Evolutionary conservation across 495 filamentous ascomycete species (phyloP).

Genomic region (Darksidea phi): DNA sequence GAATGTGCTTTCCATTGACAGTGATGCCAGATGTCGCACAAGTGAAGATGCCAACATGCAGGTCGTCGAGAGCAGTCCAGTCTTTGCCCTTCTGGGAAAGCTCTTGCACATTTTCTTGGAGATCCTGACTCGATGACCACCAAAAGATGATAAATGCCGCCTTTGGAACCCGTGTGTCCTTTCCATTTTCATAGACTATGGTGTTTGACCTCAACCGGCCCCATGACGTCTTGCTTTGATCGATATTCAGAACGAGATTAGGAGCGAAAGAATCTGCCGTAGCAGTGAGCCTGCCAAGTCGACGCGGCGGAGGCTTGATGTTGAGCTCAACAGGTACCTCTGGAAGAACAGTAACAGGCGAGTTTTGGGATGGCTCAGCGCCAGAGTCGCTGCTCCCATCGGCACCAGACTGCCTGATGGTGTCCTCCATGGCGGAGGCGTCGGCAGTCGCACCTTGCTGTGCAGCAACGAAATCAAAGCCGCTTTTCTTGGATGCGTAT

Average conservation of each 20-base stretch:
- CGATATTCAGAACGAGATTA: constrained; percentile 61
- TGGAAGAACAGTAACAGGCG: neutral
- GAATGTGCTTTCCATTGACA: constrained; percentile 65
- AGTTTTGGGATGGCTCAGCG: neutral
- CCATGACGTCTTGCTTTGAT: constrained; percentile 67
- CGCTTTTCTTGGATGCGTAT: constrained; percentile 41
- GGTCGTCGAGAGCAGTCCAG: constrained; percentile 54
- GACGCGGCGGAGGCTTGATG: constrained; percentile 45
- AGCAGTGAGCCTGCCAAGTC: constrained; percentile 48
- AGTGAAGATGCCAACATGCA: constrained; percentile 68
- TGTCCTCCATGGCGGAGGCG: constrained; percentile 10
- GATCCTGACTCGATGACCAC: constrained; percentile 56
- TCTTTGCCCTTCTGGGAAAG: constrained; percentile 55
- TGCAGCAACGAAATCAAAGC: constrained; percentile 36
- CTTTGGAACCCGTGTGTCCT: constrained; percentile 72
- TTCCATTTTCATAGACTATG: constrained; percentile 55
- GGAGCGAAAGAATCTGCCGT: constrained; percentile 49
- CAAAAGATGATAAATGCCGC: constrained; percentile 75
- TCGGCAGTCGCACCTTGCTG: neutral
- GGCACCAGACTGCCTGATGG: constrained; percentile 28
- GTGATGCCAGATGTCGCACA: constrained; percentile 67
- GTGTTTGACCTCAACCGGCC: constrained; percentile 66
- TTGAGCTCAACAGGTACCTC: constrained; percentile 6
- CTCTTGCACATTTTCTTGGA: constrained; percentile 54
- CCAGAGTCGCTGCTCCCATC: constrained; percentile 5